Base-by-base conservation (phyloP, 202 grass and related monocot species). In the Sporobolus alterniflorus region DNA sequence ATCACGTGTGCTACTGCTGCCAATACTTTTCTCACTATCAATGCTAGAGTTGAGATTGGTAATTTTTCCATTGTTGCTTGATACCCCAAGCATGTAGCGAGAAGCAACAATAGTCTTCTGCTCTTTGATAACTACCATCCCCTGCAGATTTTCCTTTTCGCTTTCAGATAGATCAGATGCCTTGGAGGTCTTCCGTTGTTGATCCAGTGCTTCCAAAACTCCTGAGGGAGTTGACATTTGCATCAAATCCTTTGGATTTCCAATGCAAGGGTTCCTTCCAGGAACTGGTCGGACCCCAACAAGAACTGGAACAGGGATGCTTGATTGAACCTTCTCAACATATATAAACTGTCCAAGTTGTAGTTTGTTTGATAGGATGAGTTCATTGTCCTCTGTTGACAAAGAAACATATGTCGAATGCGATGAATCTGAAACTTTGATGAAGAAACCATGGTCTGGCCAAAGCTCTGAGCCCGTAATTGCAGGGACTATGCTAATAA, bases 291-390 rank as follows among this genome's bases (percentile, higher is more conserved):
- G 78, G 63, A 96, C 93, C 24, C 96, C 96, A 33, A 94, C 91
- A 76, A 99, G 93, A 57, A 96, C 71, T 1, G 96, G 96, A 74
- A 99, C 93, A n/a, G 96, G 91, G 42, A 92, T 88, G 78, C 93
- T 95, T 42, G 96, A 82, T 56, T 99, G 89, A 49, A 99, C 88
- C 76, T 96, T 96, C 82, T 99, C 96, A 22, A 99, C 89, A 88
- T 99, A 99, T 64, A 99, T 96, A 60, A 99, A 99, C 78, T 99
- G 96, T 25, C 96, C 96, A 64, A 99, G 93, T 82, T 96, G 93
- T 32, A 99, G 55, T 78, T 99, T 99, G 74, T 99, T 99, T 43
- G 89, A 90, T 48, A 99, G 87, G 70, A 99, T 99, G 25, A 99
- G 87, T 55, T 99, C 96, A 40, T 99, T 94, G 59, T 96, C 96